Evolutionary conservation across 305 asterid species (phyloP).

Genomic region (Ilex paraguariensis): DNA sequence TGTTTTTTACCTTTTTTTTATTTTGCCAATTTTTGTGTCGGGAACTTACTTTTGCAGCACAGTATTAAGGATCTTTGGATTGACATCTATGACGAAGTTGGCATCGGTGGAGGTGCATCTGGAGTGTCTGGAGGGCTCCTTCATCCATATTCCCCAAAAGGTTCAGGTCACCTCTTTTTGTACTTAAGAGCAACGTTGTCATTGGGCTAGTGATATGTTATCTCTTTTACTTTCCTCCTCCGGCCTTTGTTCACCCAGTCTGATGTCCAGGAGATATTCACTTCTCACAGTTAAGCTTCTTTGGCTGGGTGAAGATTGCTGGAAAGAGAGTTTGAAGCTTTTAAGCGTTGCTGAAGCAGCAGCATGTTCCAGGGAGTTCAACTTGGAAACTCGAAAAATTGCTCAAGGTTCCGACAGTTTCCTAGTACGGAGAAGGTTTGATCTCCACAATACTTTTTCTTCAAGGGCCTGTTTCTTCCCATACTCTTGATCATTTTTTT

Average conservation of each 20-base stretch:
- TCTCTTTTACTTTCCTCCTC: conserved; percentile 2
- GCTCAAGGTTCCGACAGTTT: conserved; percentile 25
- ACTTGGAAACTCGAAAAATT: conserved; percentile 22
- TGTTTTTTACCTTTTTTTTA: too few relatives aligned
- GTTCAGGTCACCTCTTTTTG: conserved; percentile 24
- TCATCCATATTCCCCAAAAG: conserved; percentile 98
- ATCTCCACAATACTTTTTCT: background rate
- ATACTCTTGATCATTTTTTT: too few relatives aligned
- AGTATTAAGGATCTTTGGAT: conserved; percentile 61
- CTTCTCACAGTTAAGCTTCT: conserved; percentile 74
- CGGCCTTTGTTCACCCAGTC: background rate
- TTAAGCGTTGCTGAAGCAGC: conserved; percentile 69
- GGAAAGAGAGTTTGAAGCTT: conserved; percentile 85
- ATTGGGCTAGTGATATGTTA: too few relatives aligned
- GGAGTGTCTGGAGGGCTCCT: conserved; percentile 98
- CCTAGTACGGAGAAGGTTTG: conserved; percentile 72
- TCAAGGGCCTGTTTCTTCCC: too few relatives aligned
- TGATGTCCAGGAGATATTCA: background rate
- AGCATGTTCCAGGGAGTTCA: conserved; percentile 18
- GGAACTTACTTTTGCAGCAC: conserved; percentile 37
- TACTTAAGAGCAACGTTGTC: background rate
- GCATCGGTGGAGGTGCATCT: conserved; percentile 98
- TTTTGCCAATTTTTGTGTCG: background rate
- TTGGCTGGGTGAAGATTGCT: conserved; percentile 86
- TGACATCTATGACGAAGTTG: conserved; percentile 84